A percentile compares a stretch with the other conserved stretches of the same genome.
These are phyloP conservation scores for Trichoderma atrobrunneum DNA, from an alignment of 2,329 filamentous ascomycete species.

Conservation along the genomic window DNA sequence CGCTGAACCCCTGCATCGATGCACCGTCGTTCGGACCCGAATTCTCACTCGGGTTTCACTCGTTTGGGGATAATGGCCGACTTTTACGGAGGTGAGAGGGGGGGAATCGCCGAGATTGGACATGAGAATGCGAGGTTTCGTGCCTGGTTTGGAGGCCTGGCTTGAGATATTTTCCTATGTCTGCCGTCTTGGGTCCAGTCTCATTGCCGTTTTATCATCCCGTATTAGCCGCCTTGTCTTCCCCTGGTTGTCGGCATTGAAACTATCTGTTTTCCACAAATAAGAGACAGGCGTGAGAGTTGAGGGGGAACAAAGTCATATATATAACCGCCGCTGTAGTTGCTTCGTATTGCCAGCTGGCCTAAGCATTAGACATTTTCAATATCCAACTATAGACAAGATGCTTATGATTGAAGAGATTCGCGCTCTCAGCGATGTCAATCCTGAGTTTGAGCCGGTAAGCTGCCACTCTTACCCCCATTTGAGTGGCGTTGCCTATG, in stretches of 20 bases:
- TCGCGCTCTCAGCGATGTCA: conserved; percentile 23
- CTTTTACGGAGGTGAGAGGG: not conserved
- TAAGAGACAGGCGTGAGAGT: not conserved
- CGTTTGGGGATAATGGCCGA: not conserved
- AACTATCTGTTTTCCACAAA: not conserved
- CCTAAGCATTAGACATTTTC: not conserved
- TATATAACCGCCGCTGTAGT: not conserved
- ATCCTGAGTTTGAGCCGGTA: conserved; percentile 24
- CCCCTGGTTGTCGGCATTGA: not conserved
- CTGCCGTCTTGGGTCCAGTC: no score
- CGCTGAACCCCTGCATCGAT: not conserved
- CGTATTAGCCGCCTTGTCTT: not conserved
- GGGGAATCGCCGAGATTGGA: not conserved
- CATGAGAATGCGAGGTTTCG: not conserved
- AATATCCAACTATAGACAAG: not conserved
- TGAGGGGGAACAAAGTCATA: not conserved
- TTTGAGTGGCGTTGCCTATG: no score
- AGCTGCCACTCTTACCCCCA: no score
- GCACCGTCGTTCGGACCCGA: not conserved
- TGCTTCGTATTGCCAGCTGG: not conserved
- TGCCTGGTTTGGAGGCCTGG: not conserved
- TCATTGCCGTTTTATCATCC: not conserved
- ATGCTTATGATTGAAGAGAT: conserved; percentile 30
- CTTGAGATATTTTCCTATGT: conserved; percentile 3
- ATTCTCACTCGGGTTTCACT: not conserved